Percentiles rank a stretch among this genome's conserved stretches.
These are phyloP conservation scores for Rhodotorula taiwanensis DNA, from an alignment of 768 basidiomycete genomes.

Conservation along the genomic window DNA sequence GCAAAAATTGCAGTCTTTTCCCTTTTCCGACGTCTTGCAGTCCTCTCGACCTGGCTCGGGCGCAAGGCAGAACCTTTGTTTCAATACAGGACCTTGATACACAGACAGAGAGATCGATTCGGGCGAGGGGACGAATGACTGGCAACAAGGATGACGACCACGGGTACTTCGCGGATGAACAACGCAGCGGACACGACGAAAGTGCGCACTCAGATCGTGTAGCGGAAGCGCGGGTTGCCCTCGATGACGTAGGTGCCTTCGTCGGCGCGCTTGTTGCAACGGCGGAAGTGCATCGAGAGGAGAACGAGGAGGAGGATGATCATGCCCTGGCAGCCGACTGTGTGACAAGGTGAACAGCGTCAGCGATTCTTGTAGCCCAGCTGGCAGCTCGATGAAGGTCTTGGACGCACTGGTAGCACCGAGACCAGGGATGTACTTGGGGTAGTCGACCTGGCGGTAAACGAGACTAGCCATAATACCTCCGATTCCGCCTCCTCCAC, in stretches of 20 bases:
- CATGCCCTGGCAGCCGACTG: conserved; percentile 28
- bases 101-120: no score
- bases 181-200: no score
- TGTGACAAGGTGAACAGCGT: not conserved
- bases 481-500: conserved; percentile 38
- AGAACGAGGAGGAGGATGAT: conserved; percentile 16
- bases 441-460: conserved; percentile 13
- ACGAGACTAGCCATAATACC: conserved; percentile 36
- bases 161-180: no score
- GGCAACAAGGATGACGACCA: not conserved
- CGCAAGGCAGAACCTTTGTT: no score
- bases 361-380: not conserved
- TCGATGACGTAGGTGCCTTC: conserved; percentile 22
- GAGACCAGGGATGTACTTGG: conserved; percentile 29
- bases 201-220: conserved; percentile 29
- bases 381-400: no score
- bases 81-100: no score
- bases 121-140: no score
- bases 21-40: no score
- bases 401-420: conserved; percentile 10
- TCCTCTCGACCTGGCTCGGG: no score
- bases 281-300: conserved; percentile 27
- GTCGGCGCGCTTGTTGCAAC: conserved; percentile 29
- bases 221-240: conserved; percentile 33
- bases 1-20: not conserved